phyloP scores from a whole-genome alignment of 2,329 filamentous ascomycete species.

The Bertia moriformis region DNA sequence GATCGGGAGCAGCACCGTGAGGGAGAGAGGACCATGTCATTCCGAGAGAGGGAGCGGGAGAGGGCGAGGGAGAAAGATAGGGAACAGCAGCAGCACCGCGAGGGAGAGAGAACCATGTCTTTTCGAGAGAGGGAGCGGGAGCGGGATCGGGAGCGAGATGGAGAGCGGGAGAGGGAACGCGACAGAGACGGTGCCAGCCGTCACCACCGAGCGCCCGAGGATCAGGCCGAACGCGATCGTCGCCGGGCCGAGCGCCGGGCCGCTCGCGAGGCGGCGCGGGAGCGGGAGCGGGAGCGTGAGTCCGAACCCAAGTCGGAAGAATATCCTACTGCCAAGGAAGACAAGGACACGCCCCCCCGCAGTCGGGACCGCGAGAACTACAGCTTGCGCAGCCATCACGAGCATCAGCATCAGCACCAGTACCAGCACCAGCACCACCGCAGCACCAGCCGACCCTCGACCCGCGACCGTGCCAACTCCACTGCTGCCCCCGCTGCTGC shows the following conservation, averaged over 20 bases:
- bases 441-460: too few species aligned
- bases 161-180: neutral
- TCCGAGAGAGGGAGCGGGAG: neutral
- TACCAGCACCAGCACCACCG: neutral
- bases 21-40: neutral
- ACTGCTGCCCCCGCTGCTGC: too few species aligned
- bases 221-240: neutral
- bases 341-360: too few species aligned
- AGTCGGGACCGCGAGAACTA: neutral
- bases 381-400: neutral
- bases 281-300: neutral
- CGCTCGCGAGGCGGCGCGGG: neutral
- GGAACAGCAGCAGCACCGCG: neutral
- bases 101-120: too few species aligned
- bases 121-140: neutral
- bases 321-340: too few species aligned
- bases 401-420: too few species aligned
- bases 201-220: neutral
- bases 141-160: neutral
- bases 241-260: neutral
- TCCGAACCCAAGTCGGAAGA: too few species aligned
- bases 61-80: neutral
- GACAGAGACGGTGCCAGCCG: neutral
- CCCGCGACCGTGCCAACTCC: too few species aligned
- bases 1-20: neutral